phyloP scores from a whole-genome alignment of 1,139 yeast species.

The Kodamaea sp. region DNA sequence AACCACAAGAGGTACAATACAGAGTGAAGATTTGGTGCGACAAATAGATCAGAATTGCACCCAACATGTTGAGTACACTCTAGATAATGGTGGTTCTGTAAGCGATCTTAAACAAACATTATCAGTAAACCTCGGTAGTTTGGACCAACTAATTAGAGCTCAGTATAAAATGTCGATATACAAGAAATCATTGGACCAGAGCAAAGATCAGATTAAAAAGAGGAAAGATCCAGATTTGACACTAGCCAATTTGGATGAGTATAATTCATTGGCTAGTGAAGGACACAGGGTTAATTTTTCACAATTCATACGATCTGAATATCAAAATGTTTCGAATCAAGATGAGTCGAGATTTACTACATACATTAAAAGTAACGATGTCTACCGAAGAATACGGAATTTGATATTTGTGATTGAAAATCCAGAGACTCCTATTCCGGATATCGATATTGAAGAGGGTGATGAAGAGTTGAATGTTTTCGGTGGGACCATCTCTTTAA shows the following conservation, averaged over 20 bases:
- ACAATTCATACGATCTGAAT: slow-evolving; percentile 10
- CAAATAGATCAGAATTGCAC: slow-evolving; percentile 8
- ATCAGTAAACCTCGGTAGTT: slow-evolving; percentile 1
- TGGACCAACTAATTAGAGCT: slow-evolving; percentile 4
- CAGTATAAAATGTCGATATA: slow-evolving; percentile 6
- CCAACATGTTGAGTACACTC: slow-evolving; percentile 10
- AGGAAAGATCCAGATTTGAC: slow-evolving; percentile 10
- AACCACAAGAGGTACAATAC: slow-evolving; percentile 7
- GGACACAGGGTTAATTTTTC: slow-evolving; percentile 12
- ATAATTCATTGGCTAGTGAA: slow-evolving; percentile 5
- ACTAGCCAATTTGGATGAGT: slow-evolving; percentile 10
- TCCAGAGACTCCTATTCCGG: slow-evolving; percentile 43
- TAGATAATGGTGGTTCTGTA: slow-evolving; percentile 5
- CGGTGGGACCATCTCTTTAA: slow-evolving; percentile 64
- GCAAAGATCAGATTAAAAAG: slow-evolving; percentile 2
- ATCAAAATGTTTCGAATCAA: slow-evolving; percentile 3
- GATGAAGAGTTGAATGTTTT: slow-evolving; percentile 55
- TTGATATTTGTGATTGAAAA: slow-evolving; percentile 28
- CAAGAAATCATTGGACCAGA: slow-evolving; percentile 7
- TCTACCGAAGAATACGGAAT: slow-evolving; percentile 25
- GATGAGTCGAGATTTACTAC: slow-evolving; percentile 4
- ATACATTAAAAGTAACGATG: slow-evolving; percentile 5
- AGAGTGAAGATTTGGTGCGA: slow-evolving; percentile 8
- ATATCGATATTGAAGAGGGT: slow-evolving; percentile 20
- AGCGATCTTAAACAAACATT: neutral